These are phyloP conservation scores for Picochlorum sp. DNA, from an alignment of 139 green algal genomes.

Conservation along the genomic window DNA sequence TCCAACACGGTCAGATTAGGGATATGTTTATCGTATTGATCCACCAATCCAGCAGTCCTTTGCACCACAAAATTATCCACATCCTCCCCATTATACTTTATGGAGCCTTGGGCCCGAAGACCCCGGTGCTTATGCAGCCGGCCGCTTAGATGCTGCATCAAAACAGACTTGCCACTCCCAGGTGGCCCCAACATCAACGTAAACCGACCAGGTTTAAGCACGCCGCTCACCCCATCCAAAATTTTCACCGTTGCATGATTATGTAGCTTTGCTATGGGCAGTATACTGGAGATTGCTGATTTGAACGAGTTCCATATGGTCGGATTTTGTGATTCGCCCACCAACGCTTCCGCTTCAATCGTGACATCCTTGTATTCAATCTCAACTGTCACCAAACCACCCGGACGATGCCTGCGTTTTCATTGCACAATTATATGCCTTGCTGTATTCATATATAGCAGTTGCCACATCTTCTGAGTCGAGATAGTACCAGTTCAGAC, in stretches of 20 bases:
- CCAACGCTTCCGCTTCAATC: slow-evolving; percentile 48
- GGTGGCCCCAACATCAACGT: slow-evolving; percentile 59
- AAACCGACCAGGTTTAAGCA: slow-evolving; percentile 17
- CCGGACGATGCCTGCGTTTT: background rate
- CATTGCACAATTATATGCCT: background rate
- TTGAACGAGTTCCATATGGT: slow-evolving; percentile 48
- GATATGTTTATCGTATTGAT: slow-evolving; percentile 62
- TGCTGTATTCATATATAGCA: no score
- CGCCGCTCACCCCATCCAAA: slow-evolving; percentile 13
- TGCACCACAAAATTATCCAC: slow-evolving; percentile 42
- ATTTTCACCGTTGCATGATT: background rate
- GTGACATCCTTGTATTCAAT: slow-evolving; percentile 53
- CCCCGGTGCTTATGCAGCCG: slow-evolving; percentile 22
- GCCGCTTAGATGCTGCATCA: slow-evolving; percentile 48
- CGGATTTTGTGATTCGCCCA: slow-evolving; percentile 40
- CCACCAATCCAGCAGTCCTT: slow-evolving; percentile 41
- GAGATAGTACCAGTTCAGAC: no score
- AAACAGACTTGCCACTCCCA: slow-evolving; percentile 43
- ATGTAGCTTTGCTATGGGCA: no score
- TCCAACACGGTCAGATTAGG: slow-evolving; percentile 57
- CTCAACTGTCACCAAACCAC: slow-evolving; percentile 14
- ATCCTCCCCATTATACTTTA: slow-evolving; percentile 57
- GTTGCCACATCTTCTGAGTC: no score
- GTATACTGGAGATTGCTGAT: slow-evolving; percentile 13
- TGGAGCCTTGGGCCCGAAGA: slow-evolving; percentile 16